Evolutionary conservation across 2,329 filamentous ascomycete genomes (phyloP).

Genomic region (Blastomyces gilchristii): DNA sequence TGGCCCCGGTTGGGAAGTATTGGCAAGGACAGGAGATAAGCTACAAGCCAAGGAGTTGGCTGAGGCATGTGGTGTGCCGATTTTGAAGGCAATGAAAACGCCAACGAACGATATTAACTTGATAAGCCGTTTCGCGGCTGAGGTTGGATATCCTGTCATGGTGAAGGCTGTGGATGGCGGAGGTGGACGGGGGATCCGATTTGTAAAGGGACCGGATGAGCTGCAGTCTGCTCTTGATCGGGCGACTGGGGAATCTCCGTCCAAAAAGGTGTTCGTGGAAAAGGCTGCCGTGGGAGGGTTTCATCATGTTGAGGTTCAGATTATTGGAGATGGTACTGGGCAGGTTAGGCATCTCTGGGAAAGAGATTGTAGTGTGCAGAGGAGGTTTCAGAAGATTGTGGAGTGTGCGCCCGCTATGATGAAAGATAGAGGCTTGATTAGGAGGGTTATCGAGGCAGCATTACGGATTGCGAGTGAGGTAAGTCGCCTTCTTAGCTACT

Average conservation of each 20-base stretch:
- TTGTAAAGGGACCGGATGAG: conserved; percentile 38
- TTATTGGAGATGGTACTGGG: conserved; percentile 47
- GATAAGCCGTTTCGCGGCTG: conserved; percentile 48
- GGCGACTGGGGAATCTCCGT: conserved; percentile 50
- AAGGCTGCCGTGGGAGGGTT: conserved; percentile 54
- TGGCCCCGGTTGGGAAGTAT: conserved; percentile 48
- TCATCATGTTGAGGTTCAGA: conserved; percentile 52
- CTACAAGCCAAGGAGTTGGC: conserved; percentile 45
- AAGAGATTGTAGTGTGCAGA: conserved; percentile 51
- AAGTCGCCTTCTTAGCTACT: conserved; percentile 11
- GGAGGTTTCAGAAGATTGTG: conserved; percentile 52
- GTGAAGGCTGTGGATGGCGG: conserved; percentile 57
- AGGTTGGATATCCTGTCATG: conserved; percentile 47
- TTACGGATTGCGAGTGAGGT: conserved; percentile 43
- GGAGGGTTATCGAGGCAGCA: conserved; percentile 44
- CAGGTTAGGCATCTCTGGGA: conserved; percentile 49
- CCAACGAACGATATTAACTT: conserved; percentile 37
- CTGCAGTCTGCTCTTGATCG: conserved; percentile 40
- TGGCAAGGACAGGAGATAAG: conserved; percentile 49
- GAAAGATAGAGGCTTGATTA: conserved; percentile 37
- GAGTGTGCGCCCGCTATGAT: conserved; percentile 49
- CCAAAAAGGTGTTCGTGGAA: conserved; percentile 48
- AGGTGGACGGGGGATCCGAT: conserved; percentile 50
- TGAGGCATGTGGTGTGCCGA: conserved; percentile 42
- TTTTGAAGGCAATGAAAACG: conserved; percentile 39